These are phyloP conservation scores for Castanea crenata DNA, from an alignment of 306 rosid species.

Conservation along the genomic window DNA sequence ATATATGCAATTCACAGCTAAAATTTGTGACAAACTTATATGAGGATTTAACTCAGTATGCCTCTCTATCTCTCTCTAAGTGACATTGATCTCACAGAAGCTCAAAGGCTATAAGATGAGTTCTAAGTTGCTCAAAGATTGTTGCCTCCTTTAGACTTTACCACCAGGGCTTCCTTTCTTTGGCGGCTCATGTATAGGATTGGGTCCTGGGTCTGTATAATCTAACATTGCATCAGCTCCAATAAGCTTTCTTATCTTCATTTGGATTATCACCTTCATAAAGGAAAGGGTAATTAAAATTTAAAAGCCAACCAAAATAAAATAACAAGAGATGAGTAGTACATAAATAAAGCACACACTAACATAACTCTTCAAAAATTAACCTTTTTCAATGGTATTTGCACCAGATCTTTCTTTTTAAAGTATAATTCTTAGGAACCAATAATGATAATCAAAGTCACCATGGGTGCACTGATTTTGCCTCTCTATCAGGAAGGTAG, in stretches of 20 bases:
- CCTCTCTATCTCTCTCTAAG: not conserved
- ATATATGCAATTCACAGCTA: not conserved
- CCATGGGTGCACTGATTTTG: too few relatives aligned
- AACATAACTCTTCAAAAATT: too few relatives aligned
- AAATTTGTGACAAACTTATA: not conserved
- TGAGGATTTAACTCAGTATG: not conserved
- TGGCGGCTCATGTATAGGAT: constrained; percentile 45
- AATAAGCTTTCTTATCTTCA: constrained; percentile 39
- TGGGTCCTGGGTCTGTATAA: constrained; percentile 44
- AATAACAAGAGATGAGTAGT: too few relatives aligned
- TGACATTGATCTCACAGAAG: not conserved
- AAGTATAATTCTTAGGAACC: too few relatives aligned
- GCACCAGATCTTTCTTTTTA: too few relatives aligned
- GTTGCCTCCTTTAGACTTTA: constrained; percentile 19
- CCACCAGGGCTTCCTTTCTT: constrained; percentile 31
- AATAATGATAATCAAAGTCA: too few relatives aligned
- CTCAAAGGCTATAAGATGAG: not conserved
- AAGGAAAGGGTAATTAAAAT: not conserved
- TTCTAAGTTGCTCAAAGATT: not conserved
- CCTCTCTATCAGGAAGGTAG: too few relatives aligned
- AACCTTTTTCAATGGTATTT: too few relatives aligned
- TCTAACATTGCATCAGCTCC: constrained; percentile 40
- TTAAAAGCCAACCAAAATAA: too few relatives aligned
- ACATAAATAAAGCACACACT: too few relatives aligned
- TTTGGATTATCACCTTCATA: constrained; percentile 13